These are phyloP conservation scores for Candida silvicultrix DNA, from an alignment of 805 yeast genomes.

Conservation along the genomic window DNA sequence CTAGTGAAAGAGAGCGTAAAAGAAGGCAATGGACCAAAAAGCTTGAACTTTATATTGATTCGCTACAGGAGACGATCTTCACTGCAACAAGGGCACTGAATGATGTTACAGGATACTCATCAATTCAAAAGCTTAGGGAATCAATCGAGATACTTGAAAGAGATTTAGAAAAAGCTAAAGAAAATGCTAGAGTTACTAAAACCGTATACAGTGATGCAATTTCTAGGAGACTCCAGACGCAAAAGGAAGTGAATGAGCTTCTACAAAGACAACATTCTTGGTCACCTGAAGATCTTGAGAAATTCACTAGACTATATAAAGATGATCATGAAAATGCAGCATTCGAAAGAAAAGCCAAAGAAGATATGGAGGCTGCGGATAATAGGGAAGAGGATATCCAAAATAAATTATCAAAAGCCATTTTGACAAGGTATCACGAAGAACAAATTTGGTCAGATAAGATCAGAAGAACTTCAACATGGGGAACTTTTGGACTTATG, in stretches of 20 bases:
- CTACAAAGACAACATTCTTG: conserved; percentile 81
- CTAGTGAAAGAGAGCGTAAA: conserved; percentile 37
- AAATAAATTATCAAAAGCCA: conserved; percentile 63
- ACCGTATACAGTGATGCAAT: conserved; percentile 52
- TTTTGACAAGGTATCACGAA: conserved; percentile 86
- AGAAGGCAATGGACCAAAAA: conserved; percentile 36
- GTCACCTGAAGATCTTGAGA: conserved; percentile 72
- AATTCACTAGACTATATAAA: conserved; percentile 75
- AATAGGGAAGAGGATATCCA: conserved; percentile 61
- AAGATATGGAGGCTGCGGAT: conserved; percentile 48
- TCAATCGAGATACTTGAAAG: conserved; percentile 52
- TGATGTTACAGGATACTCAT: conserved; percentile 86
- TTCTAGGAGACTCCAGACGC: conserved; percentile 58
- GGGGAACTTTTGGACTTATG: conserved; percentile 94
- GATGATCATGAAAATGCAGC: conserved; percentile 73
- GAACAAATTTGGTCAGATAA: conserved; percentile 98
- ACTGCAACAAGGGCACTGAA: conserved; percentile 67
- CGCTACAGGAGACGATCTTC: conserved; percentile 49
- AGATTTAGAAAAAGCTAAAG: conserved; percentile 41
- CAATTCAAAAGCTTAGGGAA: conserved; percentile 65
- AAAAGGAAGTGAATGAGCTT: conserved; percentile 80
- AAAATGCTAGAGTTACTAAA: conserved; percentile 43
- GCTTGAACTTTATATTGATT: conserved; percentile 43
- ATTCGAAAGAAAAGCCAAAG: conserved; percentile 46
- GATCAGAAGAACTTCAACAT: conserved; percentile 87